phyloP scores from a whole-genome alignment of 495 filamentous ascomycete species.

The Podospora comata region DNA sequence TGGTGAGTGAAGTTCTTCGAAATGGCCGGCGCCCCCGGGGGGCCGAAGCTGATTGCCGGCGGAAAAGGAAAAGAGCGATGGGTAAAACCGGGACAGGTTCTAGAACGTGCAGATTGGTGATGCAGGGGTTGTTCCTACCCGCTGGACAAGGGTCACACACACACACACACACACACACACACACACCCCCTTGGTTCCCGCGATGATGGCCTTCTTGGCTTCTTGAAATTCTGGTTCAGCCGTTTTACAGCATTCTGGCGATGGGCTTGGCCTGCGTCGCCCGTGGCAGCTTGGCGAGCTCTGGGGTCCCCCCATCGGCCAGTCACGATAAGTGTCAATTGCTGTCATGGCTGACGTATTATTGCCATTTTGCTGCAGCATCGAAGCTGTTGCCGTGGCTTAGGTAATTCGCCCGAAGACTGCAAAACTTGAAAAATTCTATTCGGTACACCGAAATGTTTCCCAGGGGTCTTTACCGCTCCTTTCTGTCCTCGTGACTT shows the following conservation, averaged over 20 bases:
- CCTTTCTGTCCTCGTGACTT: constrained; percentile 19
- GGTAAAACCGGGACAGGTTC: constrained; percentile 23
- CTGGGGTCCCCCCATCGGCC: neutral
- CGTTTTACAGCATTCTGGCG: neutral
- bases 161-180: too few relatives aligned
- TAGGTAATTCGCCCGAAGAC: neutral
- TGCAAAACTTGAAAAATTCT: too few relatives aligned
- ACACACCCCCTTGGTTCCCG: neutral
- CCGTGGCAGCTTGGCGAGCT: constrained; percentile 2
- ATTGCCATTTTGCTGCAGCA: constrained; percentile 12
- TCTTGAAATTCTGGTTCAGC: constrained; percentile 1
- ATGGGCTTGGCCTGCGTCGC: constrained; percentile 4
- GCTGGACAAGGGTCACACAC: neutral
- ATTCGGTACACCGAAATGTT: neutral
- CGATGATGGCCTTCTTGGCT: constrained; percentile 1
- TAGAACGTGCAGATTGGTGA: constrained; percentile 8
- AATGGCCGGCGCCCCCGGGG: neutral
- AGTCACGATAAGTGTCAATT: constrained; percentile 2
- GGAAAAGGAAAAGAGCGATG: constrained; percentile 1
- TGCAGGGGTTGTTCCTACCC: neutral
- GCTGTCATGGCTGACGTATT: constrained; percentile 3
- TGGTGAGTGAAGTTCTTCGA: neutral
- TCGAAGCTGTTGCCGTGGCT: neutral
- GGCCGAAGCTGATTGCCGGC: constrained; percentile 20
- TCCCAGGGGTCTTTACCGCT: constrained; percentile 17